These are phyloP conservation scores for Chamaenerion angustifolium DNA, from an alignment of 345 rosid genomes.

Conservation along the genomic window DNA sequence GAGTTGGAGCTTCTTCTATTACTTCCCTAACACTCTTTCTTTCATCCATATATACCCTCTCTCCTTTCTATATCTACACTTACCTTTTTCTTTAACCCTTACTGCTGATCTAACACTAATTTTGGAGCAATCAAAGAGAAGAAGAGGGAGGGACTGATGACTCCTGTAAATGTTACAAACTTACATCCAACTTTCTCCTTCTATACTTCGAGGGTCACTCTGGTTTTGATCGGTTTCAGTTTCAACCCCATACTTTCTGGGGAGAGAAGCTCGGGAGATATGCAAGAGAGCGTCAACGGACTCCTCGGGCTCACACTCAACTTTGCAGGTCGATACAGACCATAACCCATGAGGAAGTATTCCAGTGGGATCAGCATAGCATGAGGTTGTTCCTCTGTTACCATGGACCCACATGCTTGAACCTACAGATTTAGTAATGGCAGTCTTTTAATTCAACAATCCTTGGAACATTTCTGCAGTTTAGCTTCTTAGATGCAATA, in stretches of 20 bases:
- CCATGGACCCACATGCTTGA: constrained; percentile 89
- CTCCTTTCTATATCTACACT: constrained; percentile 14
- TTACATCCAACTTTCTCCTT: background rate
- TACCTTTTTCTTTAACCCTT: background rate
- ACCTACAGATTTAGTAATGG: constrained; percentile 32
- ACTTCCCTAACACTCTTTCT: constrained; percentile 4
- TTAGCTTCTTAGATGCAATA: background rate
- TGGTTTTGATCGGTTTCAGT: constrained; percentile 86
- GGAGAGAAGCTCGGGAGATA: constrained; percentile 86
- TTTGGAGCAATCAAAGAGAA: background rate
- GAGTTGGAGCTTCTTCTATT: background rate
- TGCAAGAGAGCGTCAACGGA: constrained; percentile 66
- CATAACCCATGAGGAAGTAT: constrained; percentile 74
- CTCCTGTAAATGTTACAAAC: background rate
- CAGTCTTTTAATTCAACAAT: background rate
- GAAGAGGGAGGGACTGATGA: background rate
- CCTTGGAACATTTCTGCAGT: background rate
- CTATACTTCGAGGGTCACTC: constrained; percentile 18
- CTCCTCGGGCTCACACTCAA: constrained; percentile 77
- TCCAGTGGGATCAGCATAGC: constrained; percentile 94
- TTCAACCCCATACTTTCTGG: constrained; percentile 99
- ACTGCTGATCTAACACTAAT: background rate
- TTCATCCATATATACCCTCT: constrained; percentile 3
- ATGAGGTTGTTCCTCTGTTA: constrained; percentile 93
- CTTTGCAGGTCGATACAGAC: constrained; percentile 55